These are phyloP conservation scores for Gossypium armourianum DNA, from an alignment of 441 rosid species.

Conservation along the genomic window DNA sequence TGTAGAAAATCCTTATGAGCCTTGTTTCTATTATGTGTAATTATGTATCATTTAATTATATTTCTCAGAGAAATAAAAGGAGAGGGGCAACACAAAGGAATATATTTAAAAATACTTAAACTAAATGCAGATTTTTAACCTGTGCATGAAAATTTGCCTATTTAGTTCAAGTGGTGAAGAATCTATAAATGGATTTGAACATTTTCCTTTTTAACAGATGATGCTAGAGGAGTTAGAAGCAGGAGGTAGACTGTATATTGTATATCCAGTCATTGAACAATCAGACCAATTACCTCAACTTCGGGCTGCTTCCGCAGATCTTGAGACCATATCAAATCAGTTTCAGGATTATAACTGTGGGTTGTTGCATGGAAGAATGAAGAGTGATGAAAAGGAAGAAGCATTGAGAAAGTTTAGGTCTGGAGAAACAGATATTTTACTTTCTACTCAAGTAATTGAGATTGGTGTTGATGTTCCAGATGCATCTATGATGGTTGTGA, in stretches of 20 bases:
- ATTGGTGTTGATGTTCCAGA: conserved; percentile 88
- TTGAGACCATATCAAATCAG: conserved; percentile 41
- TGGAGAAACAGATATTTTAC: conserved; percentile 66
- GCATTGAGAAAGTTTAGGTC: conserved; percentile 60
- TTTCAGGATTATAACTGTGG: conserved; percentile 64
- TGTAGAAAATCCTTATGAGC: not conserved
- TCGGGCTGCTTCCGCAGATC: conserved; percentile 73
- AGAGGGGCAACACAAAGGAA: not conserved
- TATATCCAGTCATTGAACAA: conserved; percentile 76
- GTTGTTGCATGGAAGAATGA: conserved; percentile 78
- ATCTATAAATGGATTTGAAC: not conserved
- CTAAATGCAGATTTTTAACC: not conserved
- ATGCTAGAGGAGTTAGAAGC: conserved; percentile 57
- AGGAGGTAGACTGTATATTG: conserved; percentile 64
- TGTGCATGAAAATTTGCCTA: not conserved
- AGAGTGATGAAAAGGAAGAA: conserved; percentile 64
- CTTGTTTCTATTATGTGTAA: not conserved
- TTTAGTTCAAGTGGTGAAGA: not conserved
- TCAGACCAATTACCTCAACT: conserved; percentile 88
- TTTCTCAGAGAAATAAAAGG: not conserved
- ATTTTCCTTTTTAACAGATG: conserved; percentile 37
- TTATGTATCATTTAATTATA: not conserved
- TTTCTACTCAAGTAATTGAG: conserved; percentile 83
- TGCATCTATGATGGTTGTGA: conserved; percentile 91
- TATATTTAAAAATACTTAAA: not conserved